Percentiles rank a stretch among this genome's conserved stretches.
These are phyloP conservation scores for Neurospora sp. DNA, from an alignment of 495 filamentous ascomycete genomes.

Conservation along the genomic window DNA sequence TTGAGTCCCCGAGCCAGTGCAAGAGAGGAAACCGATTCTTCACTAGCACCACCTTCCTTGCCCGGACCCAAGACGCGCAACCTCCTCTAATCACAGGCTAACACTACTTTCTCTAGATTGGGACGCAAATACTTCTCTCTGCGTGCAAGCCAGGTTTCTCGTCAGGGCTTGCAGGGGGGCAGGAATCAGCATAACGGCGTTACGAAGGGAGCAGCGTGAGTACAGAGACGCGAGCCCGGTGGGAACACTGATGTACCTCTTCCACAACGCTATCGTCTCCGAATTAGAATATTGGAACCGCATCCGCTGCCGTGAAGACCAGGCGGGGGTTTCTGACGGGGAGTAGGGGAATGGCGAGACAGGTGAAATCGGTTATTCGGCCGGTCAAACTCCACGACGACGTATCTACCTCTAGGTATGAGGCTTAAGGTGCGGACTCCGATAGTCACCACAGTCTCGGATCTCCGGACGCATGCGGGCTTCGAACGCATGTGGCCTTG, in stretches of 20 bases:
- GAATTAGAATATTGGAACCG: background rate
- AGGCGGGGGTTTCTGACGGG: background rate
- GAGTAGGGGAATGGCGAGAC: background rate
- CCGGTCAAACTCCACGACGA: background rate
- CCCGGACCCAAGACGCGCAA: background rate
- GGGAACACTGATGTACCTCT: background rate
- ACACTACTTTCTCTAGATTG: background rate
- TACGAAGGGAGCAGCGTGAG: background rate
- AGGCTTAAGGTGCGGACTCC: background rate
- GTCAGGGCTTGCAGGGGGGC: background rate
- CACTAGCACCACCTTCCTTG: background rate
- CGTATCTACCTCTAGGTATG: background rate
- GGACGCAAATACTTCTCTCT: background rate
- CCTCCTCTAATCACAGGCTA: background rate
- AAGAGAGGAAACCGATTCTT: background rate
- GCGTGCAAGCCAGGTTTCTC: background rate
- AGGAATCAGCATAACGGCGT: background rate
- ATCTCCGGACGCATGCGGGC: background rate
- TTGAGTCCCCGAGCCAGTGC: background rate
- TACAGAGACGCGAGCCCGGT: background rate
- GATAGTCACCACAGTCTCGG: background rate
- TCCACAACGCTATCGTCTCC: background rate
- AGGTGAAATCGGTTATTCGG: background rate
- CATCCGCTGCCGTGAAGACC: background rate
- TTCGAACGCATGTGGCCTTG: background rate